Base-by-base conservation (phyloP, 768 basidiomycete genomes). In the Clitopilus hobsonii region DNA sequence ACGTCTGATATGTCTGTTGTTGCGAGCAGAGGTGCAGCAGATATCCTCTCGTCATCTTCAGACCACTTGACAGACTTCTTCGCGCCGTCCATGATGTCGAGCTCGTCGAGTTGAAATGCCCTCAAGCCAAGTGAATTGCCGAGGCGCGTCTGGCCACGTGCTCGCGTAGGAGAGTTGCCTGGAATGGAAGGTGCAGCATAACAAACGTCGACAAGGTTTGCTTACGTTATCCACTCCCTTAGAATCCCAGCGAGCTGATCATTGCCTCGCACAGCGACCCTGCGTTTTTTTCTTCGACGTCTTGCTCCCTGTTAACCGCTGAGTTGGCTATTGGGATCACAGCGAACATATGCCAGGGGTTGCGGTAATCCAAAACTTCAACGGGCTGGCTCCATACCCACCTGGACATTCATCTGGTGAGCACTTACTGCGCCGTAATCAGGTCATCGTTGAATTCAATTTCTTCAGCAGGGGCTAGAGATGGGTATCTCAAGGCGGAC, bases 341-440 rank as follows among this genome's bases (percentile, higher is more conserved):
- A 36, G n/a, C 51, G 22, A 54, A 11, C 48, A 55, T 27, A 67
- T 67, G 66, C 66, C 66, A 56, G 68, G 68, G 26, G 68, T 69
- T 54, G 61, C 67, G 45, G 59, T 68, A 24, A 47, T 67, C 52
- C 68, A 68, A 5, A 56, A 60, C 48, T 60, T 65, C 5, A 61
- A 65, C 30, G 60, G 64, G 24, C 53, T 67, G 16, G 59, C 61
- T 47, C 62, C 65, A 52, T 69, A 69, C 36, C 66, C 66, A 32
- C 53, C 61, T 38, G 60, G 67, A 29, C 67, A 68, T 54, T 63
- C 63, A 58, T 64, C 68, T 45, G 41, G 41, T 38, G 36, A 11
- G 49, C 22, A 48, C 10, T 11, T 16, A 26, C 53, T 56, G 27
- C 45, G 36, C 32, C 22, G 51, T 38, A 32, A 26, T 41, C 36